phyloP scores from a whole-genome alignment of 495 filamentous ascomycete genomes.

The Penicillium cataractarum region DNA sequence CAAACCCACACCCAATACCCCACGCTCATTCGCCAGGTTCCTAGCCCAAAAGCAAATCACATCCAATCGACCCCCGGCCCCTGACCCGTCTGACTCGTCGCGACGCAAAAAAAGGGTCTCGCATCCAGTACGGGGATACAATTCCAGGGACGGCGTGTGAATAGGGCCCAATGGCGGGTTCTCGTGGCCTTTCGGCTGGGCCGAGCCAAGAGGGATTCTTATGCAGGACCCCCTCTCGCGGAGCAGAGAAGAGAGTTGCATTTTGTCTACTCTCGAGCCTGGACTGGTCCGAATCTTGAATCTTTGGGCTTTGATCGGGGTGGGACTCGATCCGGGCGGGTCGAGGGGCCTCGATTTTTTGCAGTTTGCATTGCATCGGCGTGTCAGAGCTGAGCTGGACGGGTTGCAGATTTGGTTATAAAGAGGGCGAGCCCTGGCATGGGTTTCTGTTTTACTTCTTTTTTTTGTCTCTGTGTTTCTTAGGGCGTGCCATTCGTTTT shows the following conservation, averaged over 20 bases:
- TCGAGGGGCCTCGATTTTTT: not conserved
- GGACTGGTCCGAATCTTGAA: not conserved
- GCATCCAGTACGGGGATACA: not conserved
- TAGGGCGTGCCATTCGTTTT: not conserved
- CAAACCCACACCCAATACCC: not conserved
- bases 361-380: not conserved
- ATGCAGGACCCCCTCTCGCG: constrained; percentile 14
- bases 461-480: not conserved
- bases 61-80: constrained; percentile 3
- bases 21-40: constrained; percentile 27
- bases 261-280: not conserved
- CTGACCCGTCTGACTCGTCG: constrained; percentile 4
- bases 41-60: constrained; percentile 10
- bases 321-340: not conserved
- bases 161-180: constrained; percentile 6
- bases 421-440: not conserved
- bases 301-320: not conserved
- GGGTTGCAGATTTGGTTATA: not conserved
- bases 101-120: not conserved
- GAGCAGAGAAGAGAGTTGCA: not conserved
- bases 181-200: not conserved
- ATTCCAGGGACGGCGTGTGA: not conserved
- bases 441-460: not conserved
- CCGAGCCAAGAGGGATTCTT: constrained; percentile 16
- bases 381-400: not conserved